Evolutionary conservation across 371 early-diverging fungal genomes (phyloP).

Genomic region (Syncephalastrum racemosum): DNA sequence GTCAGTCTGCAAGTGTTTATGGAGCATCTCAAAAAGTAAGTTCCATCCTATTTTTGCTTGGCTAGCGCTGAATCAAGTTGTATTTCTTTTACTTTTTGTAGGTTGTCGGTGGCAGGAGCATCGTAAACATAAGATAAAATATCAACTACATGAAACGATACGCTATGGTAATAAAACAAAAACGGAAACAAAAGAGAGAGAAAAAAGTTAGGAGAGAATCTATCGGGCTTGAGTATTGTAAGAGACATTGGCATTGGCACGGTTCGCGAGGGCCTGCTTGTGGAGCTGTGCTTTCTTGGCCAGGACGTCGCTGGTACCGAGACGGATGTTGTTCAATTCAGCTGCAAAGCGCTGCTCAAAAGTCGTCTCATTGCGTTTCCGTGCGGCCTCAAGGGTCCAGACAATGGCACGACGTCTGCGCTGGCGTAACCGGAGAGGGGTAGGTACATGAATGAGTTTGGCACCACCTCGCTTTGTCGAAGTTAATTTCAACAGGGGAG

Average conservation of each 20-base stretch:
- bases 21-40: conserved; percentile 92
- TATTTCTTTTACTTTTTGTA: conserved; percentile 13
- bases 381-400: conserved; percentile 85
- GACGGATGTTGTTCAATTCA: conserved; percentile 79
- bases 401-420: conserved; percentile 80
- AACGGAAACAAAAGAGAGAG: too few relatives aligned
- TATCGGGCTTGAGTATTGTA: conserved; percentile 41
- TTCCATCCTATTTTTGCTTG: neutral
- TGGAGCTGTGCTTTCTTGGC: conserved; percentile 64
- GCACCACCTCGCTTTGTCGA: conserved; percentile 71
- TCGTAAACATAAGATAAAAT: conserved; percentile 26
- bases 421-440: conserved; percentile 79
- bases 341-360: conserved; percentile 77
- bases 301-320: conserved; percentile 73
- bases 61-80: neutral
- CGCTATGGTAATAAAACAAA: conserved; percentile 6
- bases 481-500: conserved; percentile 78
- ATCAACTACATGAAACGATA: conserved; percentile 4
- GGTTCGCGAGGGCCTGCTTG: conserved; percentile 76
- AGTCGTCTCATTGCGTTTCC: conserved; percentile 59
- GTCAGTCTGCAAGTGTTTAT: conserved; percentile 97
- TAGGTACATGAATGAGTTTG: conserved; percentile 79
- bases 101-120: conserved; percentile 49
- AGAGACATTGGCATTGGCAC: conserved; percentile 72
- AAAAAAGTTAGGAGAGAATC: neutral